Conservation (phyloP, 2,329 filamentous ascomycete species). For the Xylariaceae sp. region DNA sequence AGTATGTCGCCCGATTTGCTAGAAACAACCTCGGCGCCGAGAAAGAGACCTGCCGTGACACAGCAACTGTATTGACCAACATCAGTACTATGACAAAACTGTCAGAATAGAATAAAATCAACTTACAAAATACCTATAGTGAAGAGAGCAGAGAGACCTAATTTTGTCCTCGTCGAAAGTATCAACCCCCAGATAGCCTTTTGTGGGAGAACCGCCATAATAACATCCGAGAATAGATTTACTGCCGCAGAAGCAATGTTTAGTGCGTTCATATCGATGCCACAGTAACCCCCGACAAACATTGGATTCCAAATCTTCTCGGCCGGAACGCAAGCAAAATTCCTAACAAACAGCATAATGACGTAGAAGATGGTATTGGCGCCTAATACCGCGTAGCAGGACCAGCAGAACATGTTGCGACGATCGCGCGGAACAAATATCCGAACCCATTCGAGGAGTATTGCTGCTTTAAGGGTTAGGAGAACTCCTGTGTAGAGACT, state of each 20-base stretch:
- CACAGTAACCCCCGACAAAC: slow-evolving; percentile 16
- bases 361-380: slow-evolving; percentile 23
- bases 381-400: slow-evolving; percentile 15
- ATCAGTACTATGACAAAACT: not conserved
- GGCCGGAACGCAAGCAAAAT: slow-evolving; percentile 19
- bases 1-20: slow-evolving; percentile 13
- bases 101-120: not conserved
- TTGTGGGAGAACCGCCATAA: slow-evolving; percentile 20
- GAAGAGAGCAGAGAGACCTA: slow-evolving; percentile 16
- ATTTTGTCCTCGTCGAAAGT: slow-evolving; percentile 13
- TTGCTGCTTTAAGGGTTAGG: slow-evolving; percentile 21
- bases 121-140: slow-evolving; percentile 22
- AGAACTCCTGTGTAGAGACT: slow-evolving; percentile 21
- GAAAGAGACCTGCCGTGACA: slow-evolving; percentile 14
- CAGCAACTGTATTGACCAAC: slow-evolving; percentile 9
- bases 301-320: slow-evolving; percentile 21
- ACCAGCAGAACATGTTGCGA: slow-evolving; percentile 23
- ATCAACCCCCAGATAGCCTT: slow-evolving; percentile 19
- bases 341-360: slow-evolving; percentile 18
- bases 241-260: slow-evolving; percentile 18
- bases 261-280: slow-evolving; percentile 13
- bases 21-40: slow-evolving; percentile 16
- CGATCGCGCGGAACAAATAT: slow-evolving; percentile 18
- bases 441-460: slow-evolving; percentile 22
- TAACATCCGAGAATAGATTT: slow-evolving; percentile 19